Conservation (phyloP, 2,329 filamentous ascomycete species). For the Chaetomiaceae sp. region DNA sequence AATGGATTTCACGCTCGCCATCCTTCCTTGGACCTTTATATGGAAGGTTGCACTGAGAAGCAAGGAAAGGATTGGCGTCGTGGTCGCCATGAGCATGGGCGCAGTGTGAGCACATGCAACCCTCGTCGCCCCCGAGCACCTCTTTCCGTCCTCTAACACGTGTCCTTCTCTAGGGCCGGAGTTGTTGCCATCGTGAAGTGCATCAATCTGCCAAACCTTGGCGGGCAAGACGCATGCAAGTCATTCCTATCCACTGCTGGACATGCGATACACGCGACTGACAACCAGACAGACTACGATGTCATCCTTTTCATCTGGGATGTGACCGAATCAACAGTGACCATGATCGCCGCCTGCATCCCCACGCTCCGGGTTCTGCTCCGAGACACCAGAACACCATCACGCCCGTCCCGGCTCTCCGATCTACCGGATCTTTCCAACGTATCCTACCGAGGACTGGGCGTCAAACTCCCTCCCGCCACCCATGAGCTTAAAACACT, state of each 20-base stretch:
- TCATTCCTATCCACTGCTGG: not conserved
- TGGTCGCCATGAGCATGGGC: conserved; percentile 5
- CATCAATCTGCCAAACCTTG: not conserved
- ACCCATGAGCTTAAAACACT: not conserved
- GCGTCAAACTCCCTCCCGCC: not conserved
- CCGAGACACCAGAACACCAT: not conserved
- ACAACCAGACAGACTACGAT: not conserved
- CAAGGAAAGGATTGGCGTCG: not conserved
- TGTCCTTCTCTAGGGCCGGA: not conserved
- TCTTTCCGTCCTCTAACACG: not conserved
- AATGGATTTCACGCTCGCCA: not conserved
- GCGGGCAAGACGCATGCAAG: not conserved
- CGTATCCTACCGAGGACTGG: not conserved
- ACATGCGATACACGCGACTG: not conserved
- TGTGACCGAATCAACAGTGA: not conserved
- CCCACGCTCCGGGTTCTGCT: conserved; percentile 2
- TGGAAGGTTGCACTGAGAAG: not conserved
- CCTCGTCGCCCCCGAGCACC: not conserved
- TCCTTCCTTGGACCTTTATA: not conserved
- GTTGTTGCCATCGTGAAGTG: conserved; percentile 1
- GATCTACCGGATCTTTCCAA: not conserved
- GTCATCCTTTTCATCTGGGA: conserved; percentile 1
- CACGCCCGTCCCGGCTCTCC: not conserved
- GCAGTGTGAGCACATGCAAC: not conserved
- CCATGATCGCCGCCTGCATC: conserved; percentile 2